These are phyloP conservation scores for Saccharomycopsis vini DNA, from an alignment of 805 yeast species.

Conservation along the genomic window DNA sequence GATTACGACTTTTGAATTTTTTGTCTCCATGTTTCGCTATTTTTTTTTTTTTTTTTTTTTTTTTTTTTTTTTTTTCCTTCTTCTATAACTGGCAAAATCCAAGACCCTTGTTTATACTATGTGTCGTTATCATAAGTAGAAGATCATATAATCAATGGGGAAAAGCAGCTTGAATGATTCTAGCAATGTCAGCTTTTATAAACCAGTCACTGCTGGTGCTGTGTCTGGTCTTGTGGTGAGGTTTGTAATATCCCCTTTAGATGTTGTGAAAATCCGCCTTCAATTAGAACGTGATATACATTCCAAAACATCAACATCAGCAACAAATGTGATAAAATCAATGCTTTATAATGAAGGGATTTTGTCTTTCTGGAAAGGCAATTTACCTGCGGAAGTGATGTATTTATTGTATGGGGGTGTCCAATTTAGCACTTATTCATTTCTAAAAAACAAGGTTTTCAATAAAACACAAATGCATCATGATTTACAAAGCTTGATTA, in stretches of 20 bases:
- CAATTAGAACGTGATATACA: conserved; percentile 37
- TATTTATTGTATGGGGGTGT: conserved; percentile 77
- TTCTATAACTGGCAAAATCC: no score
- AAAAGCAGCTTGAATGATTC: neutral
- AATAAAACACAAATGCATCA: conserved; percentile 13
- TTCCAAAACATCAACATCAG: neutral
- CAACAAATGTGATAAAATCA: conserved; percentile 30
- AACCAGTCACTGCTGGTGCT: conserved; percentile 16
- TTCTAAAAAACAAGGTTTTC: conserved; percentile 33
- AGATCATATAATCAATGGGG: neutral
- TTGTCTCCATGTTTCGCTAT: no score
- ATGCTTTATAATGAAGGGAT: conserved; percentile 59
- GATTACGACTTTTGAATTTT: no score
- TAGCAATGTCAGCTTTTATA: neutral
- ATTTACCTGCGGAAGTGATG: conserved; percentile 82
- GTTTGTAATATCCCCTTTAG: conserved; percentile 62
- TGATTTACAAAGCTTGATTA: conserved; percentile 29
- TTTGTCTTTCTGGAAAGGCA: conserved; percentile 89
- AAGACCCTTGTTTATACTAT: no score
- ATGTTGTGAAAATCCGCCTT: conserved; percentile 61
- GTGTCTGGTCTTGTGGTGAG: conserved; percentile 28
- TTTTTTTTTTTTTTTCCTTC: no score
- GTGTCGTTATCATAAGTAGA: no score
- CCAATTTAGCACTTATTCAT: conserved; percentile 70
- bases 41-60: no score